Conservation (phyloP, 2,329 filamentous ascomycete genomes). For the Ceratocystis huliohia region DNA sequence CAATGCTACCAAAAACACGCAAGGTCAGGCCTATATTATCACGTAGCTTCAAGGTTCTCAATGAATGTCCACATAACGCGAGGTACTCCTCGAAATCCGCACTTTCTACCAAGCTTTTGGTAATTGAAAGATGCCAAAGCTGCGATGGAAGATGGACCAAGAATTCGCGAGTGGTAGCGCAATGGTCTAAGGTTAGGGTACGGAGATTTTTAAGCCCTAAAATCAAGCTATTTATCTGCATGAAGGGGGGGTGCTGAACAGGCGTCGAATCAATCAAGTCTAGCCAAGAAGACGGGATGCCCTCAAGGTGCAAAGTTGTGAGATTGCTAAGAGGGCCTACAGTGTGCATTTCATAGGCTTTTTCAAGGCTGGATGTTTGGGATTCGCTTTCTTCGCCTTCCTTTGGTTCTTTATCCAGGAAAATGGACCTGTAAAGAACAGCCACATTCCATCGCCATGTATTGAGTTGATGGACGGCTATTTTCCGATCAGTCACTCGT, state of each 20-base stretch:
- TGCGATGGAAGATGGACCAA: background rate
- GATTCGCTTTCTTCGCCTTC: background rate
- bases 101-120: background rate
- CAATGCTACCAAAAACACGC: background rate
- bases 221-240: background rate
- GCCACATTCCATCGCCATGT: background rate
- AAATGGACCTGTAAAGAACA: background rate
- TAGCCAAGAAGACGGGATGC: background rate
- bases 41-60: background rate
- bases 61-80: background rate
- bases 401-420: background rate
- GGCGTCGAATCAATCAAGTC: background rate
- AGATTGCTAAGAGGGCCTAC: background rate
- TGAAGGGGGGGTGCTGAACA: background rate
- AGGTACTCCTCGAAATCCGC: background rate
- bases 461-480: background rate
- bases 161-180: background rate
- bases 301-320: constrained; percentile 1
- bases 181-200: background rate
- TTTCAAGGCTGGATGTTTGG: background rate
- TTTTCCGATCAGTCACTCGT: background rate
- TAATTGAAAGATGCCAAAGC: background rate
- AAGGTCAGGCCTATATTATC: background rate
- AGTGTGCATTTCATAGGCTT: constrained; percentile 1
- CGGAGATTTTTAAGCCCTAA: background rate